Conservation (phyloP, 2,329 filamentous ascomycete species). For the Neopestalotiopsis rosae region DNA sequence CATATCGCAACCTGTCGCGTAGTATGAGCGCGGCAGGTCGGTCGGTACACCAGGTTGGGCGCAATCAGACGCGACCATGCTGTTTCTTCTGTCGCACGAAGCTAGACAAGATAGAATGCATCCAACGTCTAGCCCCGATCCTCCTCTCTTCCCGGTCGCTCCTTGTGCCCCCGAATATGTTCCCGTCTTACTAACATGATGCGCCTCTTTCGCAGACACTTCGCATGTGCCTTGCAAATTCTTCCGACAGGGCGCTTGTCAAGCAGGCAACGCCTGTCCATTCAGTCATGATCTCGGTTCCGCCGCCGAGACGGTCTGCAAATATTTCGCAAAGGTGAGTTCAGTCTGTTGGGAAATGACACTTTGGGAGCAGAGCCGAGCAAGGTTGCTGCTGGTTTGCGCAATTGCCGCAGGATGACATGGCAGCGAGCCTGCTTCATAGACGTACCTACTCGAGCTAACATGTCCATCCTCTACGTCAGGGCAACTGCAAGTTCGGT, state of each 20-base stretch:
- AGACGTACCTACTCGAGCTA: slow-evolving; percentile 17
- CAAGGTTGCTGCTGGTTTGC: not conserved
- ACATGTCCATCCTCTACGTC: slow-evolving; percentile 24
- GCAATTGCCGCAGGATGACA: not conserved
- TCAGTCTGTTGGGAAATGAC: not conserved
- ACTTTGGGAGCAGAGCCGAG: not conserved
- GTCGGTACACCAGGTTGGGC: slow-evolving; percentile 2
- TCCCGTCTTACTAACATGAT: slow-evolving; percentile 11
- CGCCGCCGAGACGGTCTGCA: slow-evolving; percentile 88
- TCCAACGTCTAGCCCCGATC: not conserved
- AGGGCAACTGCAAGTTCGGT: slow-evolving; percentile 99
- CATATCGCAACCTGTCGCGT: not conserved
- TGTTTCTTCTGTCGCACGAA: not conserved
- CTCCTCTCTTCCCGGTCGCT: not conserved
- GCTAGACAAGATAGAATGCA: slow-evolving; percentile 5
- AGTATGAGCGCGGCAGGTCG: not conserved
- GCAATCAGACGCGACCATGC: not conserved
- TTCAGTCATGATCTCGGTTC: slow-evolving; percentile 93
- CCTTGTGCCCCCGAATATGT: slow-evolving; percentile 7
- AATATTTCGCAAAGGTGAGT: slow-evolving; percentile 95
- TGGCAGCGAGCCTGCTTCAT: not conserved
- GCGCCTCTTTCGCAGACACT: slow-evolving; percentile 66
- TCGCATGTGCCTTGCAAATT: slow-evolving; percentile 99
- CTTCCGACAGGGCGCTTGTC: slow-evolving; percentile 94
- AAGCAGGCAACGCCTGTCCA: slow-evolving; percentile 93